Conservation (phyloP, 768 basidiomycete species). For the Leccinellum rugosiceps region DNA sequence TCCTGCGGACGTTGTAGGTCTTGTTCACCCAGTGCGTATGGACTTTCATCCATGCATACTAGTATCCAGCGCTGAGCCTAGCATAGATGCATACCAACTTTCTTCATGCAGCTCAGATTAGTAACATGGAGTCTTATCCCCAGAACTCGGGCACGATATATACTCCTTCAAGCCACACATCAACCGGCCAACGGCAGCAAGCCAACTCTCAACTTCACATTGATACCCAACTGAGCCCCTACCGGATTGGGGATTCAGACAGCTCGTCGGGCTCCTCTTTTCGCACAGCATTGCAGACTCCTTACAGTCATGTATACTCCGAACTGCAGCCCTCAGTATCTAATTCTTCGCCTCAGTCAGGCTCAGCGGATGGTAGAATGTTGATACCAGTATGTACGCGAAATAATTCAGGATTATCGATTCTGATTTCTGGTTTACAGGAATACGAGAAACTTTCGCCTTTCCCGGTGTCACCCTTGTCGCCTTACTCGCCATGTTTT, state of each 20-base stretch:
- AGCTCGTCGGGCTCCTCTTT: constrained; percentile 15
- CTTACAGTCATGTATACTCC: neutral
- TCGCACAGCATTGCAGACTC: constrained; percentile 6
- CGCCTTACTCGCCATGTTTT: neutral
- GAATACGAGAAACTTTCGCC: constrained; percentile 6
- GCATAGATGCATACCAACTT: constrained; percentile 3
- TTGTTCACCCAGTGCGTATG: constrained; percentile 12
- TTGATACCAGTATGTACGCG: constrained; percentile 9
- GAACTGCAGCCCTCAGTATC: constrained; percentile 1
- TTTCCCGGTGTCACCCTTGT: constrained; percentile 11
- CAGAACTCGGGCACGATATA: neutral
- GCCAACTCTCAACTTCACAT: constrained; percentile 15
- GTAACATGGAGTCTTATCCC: neutral
- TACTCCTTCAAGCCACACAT: neutral
- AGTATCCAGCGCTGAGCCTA: constrained; percentile 2
- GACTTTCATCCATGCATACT: neutral
- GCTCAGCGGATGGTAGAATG: neutral
- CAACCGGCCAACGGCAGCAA: constrained; percentile 7
- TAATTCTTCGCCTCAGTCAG: constrained; percentile 10
- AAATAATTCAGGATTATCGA: neutral
- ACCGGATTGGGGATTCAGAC: constrained; percentile 7
- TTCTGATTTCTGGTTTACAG: constrained; percentile 9
- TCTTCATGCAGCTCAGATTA: neutral
- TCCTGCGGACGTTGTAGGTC: neutral
- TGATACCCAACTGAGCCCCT: constrained; percentile 14